phyloP scores from a whole-genome alignment of 768 basidiomycete species.

The Serpula lacrymans region DNA sequence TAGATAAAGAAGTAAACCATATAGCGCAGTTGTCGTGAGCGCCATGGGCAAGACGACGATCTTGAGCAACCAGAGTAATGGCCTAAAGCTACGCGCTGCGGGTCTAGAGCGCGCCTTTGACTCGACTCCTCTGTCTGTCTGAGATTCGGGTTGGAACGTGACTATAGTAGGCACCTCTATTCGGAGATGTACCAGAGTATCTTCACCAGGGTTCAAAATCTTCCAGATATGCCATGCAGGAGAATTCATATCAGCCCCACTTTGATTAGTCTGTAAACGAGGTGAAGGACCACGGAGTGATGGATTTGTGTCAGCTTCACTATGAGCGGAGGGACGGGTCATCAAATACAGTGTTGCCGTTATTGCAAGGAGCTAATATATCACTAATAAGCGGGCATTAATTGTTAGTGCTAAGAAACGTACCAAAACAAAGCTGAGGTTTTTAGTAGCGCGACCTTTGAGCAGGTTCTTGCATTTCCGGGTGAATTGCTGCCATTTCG shows the following conservation, averaged over 20 bases:
- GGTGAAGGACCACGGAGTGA: conserved; percentile 22
- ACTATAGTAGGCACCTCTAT: conserved; percentile 79
- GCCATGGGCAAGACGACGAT: conserved; percentile 85
- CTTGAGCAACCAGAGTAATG: conserved; percentile 72
- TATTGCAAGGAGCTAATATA: conserved; percentile 65
- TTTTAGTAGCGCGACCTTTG: conserved; percentile 67
- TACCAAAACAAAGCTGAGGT: conserved; percentile 79
- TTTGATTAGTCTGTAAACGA: conserved; percentile 29
- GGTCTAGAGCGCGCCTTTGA: conserved; percentile 36
- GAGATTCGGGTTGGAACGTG: conserved; percentile 50
- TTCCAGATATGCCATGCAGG: conserved; percentile 75
- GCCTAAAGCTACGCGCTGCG: conserved; percentile 48
- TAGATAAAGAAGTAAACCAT: conserved; percentile 76
- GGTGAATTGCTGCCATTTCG: conserved; percentile 30
- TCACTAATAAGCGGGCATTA: too few species aligned
- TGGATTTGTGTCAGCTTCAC: conserved; percentile 18
- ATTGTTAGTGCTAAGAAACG: conserved; percentile 20
- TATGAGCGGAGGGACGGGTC: conserved; percentile 48
- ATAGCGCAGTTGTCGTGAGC: conserved; percentile 69
- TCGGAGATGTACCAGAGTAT: conserved; percentile 68
- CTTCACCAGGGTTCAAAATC: conserved; percentile 65
- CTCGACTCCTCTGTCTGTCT: conserved; percentile 17
- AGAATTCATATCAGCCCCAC: conserved; percentile 32
- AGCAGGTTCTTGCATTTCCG: conserved; percentile 41
- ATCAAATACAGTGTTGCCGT: conserved; percentile 73